Evolutionary conservation across 352 stramenopile genomes (phyloP), one percentile per base, ranked within the genome.

Genomic region (Globisporangium abappressorium): DNA sequence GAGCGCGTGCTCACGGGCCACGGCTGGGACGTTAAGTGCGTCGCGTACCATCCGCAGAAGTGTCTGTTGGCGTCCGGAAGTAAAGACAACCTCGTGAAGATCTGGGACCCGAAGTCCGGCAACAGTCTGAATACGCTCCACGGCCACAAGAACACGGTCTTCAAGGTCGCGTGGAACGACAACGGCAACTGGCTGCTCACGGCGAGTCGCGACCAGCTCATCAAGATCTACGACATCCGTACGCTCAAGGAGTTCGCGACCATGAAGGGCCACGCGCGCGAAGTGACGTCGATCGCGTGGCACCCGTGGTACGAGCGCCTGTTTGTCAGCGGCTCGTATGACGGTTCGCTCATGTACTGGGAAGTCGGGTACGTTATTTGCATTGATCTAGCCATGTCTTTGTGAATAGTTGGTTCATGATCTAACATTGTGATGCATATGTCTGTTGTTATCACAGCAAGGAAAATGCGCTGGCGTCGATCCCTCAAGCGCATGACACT

Each of bases 221-320:
- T 99, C 68, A 99, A 99, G 78, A 85, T 99, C 43, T 99, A 99
- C 77, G 97, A 99, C 74, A 98, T 99, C 65, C 92, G 97, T 46
- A 98, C 90, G 56, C 95, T 99, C 80, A 99, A 97, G 73, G 92
- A 97, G 72, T 93, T 97, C 74, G 89, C 87, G 51, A 98, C 94
- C 28, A 82, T 99, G 38, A 98, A 98, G 70, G 96, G 95, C 15
- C 97, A 99, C 81, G 81, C 96, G 74, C 96, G 97, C 46, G 95
- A 99, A 80, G 96, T 99, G 5, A 99, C 97, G 2, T 97, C 90
- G 41, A 82, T 99, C 43, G 94, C 94, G 22, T 99, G 97, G 97
- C 97, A 99, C 79, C 97, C 97, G 30, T 87, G 98, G 68, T 97
- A 98, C 75, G 96, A 99, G 77, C 85, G 86, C 51, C 85, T 99